phyloP scores from a whole-genome alignment of 1,284 basidiomycete species.

The Phenoliferia sp. region DNA sequence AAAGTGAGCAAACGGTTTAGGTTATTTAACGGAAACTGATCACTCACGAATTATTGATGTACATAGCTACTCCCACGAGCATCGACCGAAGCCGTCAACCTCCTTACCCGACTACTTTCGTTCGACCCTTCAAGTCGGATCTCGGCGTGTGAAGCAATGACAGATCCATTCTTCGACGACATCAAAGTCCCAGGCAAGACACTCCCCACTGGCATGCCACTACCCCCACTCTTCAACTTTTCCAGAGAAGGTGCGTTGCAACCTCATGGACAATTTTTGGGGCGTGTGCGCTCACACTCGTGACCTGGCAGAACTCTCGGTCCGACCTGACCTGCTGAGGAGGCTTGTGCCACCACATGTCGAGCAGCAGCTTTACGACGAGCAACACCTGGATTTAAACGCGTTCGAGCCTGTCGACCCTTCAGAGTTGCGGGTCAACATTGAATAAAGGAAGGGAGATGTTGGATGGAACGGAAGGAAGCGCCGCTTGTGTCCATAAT shows the following conservation, averaged over 20 bases:
- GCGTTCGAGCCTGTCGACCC: slow-evolving; percentile 38
- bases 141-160: slow-evolving; percentile 77
- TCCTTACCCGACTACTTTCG: slow-evolving; percentile 86
- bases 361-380: slow-evolving; percentile 72
- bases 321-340: slow-evolving; percentile 87
- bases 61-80: slow-evolving; percentile 82
- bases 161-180: slow-evolving; percentile 95
- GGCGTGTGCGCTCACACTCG: not conserved
- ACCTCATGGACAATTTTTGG: not conserved
- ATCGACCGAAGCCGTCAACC: slow-evolving; percentile 85
- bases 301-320: slow-evolving; percentile 65
- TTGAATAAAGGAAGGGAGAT: slow-evolving; percentile 21
- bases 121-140: slow-evolving; percentile 91
- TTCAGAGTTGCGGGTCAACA: not conserved
- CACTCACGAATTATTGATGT: not conserved
- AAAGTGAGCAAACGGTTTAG: not conserved
- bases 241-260: slow-evolving; percentile 7
- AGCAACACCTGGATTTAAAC: slow-evolving; percentile 76
- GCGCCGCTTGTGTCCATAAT: too few relatives aligned
- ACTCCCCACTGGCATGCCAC: slow-evolving; percentile 4
- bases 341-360: slow-evolving; percentile 83
- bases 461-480: too few relatives aligned
- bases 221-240: slow-evolving; percentile 11
- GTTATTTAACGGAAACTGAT: not conserved
- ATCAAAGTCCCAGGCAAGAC: slow-evolving; percentile 49